Percentiles rank a stretch among this genome's conserved stretches.
phyloP scores from a whole-genome alignment of 352 stramenopile species.

The Plasmopara muralis region DNA sequence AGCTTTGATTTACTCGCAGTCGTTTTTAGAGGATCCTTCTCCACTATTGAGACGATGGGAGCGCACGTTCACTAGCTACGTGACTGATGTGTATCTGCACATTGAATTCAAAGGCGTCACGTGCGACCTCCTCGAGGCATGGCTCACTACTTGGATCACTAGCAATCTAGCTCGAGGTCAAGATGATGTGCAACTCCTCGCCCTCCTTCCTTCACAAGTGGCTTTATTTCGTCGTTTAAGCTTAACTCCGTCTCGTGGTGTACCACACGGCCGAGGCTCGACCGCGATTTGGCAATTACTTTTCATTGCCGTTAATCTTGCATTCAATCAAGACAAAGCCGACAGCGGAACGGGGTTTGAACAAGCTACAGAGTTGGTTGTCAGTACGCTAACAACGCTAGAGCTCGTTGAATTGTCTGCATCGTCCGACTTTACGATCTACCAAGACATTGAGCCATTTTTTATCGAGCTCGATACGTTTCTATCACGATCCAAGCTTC shows the following conservation, averaged over 20 bases:
- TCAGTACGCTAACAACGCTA: slow-evolving; percentile 30
- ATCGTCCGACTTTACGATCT: slow-evolving; percentile 16
- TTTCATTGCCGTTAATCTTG: slow-evolving; percentile 20
- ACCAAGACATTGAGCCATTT: slow-evolving; percentile 14
- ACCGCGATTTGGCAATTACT: slow-evolving; percentile 30
- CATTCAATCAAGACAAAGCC: slow-evolving; percentile 8
- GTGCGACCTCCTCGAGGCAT: slow-evolving; percentile 25
- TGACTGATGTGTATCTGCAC: slow-evolving; percentile 49
- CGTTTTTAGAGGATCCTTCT: slow-evolving; percentile 22
- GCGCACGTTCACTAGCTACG: slow-evolving; percentile 31
- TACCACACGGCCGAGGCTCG: slow-evolving; percentile 3
- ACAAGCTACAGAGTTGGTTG: slow-evolving; percentile 30
- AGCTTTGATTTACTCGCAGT: slow-evolving; percentile 34
- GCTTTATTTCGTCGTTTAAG: slow-evolving; percentile 34
- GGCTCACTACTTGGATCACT: slow-evolving; percentile 45
- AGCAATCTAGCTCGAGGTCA: slow-evolving; percentile 26
- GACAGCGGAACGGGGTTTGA: slow-evolving; percentile 7
- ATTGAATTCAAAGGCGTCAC: slow-evolving; percentile 40
- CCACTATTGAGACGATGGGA: slow-evolving; percentile 32
- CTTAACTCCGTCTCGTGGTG: slow-evolving; percentile 9
- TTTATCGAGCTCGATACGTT: slow-evolving; percentile 20
- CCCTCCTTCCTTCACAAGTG: slow-evolving; percentile 45
- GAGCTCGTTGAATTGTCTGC: slow-evolving; percentile 34
- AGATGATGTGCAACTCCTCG: slow-evolving; percentile 19
- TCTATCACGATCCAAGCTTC: slow-evolving; percentile 13